Evolutionary conservation across 2,329 filamentous ascomycete genomes (phyloP), one percentile per base, ranked within the genome.

Genomic region (Botryotinia narcissicola): DNA sequence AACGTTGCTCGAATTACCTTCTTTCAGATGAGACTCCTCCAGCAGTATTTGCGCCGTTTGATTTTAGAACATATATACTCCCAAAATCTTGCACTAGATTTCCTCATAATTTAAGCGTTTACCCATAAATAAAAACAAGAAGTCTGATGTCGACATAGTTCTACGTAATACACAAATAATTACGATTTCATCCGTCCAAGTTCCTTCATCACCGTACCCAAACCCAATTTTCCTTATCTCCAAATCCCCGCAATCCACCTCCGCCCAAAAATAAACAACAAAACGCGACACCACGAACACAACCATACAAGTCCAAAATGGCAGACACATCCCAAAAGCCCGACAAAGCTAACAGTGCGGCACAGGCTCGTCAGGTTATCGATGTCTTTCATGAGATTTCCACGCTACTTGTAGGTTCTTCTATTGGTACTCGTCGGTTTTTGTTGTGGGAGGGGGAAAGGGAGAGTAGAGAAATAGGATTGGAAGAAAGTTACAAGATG

Each of bases 351-450:
- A 88, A 89, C 60, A 80, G 75, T 78, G 92, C 92, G 20, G 93
- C 93, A n/a, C 91, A 94, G 40, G 93, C 93, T 29, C 91, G 93
- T 78, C 92, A 95, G 80, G 93, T 92, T 70, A 92, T 96, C 75
- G 92, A 94, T 81, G 94, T 95, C 66, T 87, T 94, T 44, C 90
- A 93, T 78, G 93, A 96, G 81, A 95, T 96, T 77, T 92, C 95
- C 69, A 96, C 93, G 60, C 91, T 99, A 71, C 87, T 99, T 77
- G 95, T 98, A 84, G 78, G 89, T 84, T 59, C 2, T 37, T 35
- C 61, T n/a, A 70, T 29, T 64, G 61, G 35, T 54, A 22, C 46
- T 73, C 44, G 60, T 60, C 32, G 29, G 71, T n/a, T 46, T 51
- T n/a, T 42, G 46, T 42, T n/a, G 20, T 40, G 64, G 4, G 16